Evolutionary conservation across 1,284 basidiomycete genomes (phyloP), one percentile per base, ranked within the genome.

Genomic region (Ceraceosorus guamensis): DNA sequence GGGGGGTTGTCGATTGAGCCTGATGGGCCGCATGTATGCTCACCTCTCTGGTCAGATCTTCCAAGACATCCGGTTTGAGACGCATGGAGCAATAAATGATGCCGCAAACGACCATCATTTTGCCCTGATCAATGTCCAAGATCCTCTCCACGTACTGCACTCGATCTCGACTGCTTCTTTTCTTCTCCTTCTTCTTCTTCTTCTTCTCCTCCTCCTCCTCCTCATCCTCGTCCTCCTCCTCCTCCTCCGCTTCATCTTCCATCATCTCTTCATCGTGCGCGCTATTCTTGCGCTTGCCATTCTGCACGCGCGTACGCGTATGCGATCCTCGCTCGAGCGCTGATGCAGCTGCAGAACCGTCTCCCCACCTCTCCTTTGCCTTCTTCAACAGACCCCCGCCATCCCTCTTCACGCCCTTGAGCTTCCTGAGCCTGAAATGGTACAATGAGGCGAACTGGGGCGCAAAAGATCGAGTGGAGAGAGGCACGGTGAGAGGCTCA

Each of bases 51-150:
- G 87, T 90, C 65, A 98, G 83, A 66, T 99, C 95, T 70, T 92
- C 87, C 55, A 99, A 82, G 11, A 99, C 89, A 68, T 97, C 96
- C 0, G 93, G 93, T 76, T 99, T 99, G 56, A 96, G 81, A 4
- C 89, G 89, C 95, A 98, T 97, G 61, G 95, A 88, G 83, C 95
- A 87, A 77, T 97, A 99, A 1, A 97, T 84, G 0, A 93, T 98
- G 2, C 93, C 93, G 57, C 95, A 81, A 60, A 98, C 83, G 77
- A 87, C 96, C 77, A 89, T 95, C 52, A 93, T 79, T 65, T 88
- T 81, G 0, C 86, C 86, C 67, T 89, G 88, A 50, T 85, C 80
- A 3, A 98, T 85, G 56, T 98, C 92, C 4, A 98, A 83, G 5
- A 97, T 88, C 37, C 91, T 83, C 14, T 86, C 83, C 24, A 95